Conservation (phyloP, 192 early-diverging fungal species). For the Gamsiella multidivaricata region DNA sequence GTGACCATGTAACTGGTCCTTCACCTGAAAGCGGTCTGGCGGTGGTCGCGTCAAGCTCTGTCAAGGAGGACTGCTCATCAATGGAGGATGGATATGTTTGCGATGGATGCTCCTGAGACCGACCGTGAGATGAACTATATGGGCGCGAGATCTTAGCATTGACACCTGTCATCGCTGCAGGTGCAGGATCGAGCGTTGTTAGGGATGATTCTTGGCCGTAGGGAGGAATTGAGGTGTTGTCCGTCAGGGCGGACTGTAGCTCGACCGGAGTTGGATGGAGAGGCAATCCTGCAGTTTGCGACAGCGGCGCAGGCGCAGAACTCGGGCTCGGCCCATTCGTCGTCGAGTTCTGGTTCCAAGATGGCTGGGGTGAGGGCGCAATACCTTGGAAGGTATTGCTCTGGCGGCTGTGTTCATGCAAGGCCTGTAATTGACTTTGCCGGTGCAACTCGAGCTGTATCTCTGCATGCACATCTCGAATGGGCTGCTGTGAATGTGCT, state of each 20-base stretch:
- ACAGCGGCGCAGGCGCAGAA: neutral
- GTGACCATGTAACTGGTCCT: neutral
- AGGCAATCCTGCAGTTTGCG: neutral
- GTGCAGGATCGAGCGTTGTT: slow-evolving; percentile 20
- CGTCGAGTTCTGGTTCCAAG: neutral
- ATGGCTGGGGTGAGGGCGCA: slow-evolving; percentile 28
- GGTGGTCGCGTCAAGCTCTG: slow-evolving; percentile 28
- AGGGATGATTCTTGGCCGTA: slow-evolving; percentile 21
- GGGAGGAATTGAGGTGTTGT: neutral
- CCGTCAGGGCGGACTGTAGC: slow-evolving; percentile 39
- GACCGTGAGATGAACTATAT: slow-evolving; percentile 3
- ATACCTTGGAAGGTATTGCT: slow-evolving; percentile 4
- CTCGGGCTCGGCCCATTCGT: slow-evolving; percentile 5
- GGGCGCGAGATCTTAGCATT: slow-evolving; percentile 18
- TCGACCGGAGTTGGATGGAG: slow-evolving; percentile 38
- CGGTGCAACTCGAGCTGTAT: slow-evolving; percentile 34
- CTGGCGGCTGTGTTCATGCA: slow-evolving; percentile 27
- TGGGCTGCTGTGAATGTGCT: neutral
- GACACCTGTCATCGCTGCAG: neutral
- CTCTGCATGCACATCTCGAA: slow-evolving; percentile 22
- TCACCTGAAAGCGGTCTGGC: neutral
- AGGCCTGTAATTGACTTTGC: slow-evolving; percentile 28
- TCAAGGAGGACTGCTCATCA: slow-evolving; percentile 43
- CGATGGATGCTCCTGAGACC: neutral
- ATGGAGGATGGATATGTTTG: slow-evolving; percentile 20